Base-by-base conservation (phyloP, 345 rosid genomes). In the Lepidium didymum region DNA sequence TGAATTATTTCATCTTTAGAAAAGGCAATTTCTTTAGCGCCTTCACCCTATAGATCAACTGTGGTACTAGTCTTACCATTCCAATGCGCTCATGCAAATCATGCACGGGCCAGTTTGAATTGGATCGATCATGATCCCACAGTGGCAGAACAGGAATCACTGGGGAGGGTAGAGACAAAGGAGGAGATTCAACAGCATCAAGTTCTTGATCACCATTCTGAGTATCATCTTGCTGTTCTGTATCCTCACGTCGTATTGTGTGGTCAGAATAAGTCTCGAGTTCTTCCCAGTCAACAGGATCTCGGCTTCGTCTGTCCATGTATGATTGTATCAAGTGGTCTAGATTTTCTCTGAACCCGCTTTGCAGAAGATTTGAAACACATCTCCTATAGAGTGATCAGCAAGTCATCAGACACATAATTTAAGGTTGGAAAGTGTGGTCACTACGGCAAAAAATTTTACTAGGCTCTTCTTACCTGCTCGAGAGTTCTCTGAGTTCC, bases 261-360 rank as follows among this genome's bases (percentile, higher is more conserved):
- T 83, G 75, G 53, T 77, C 70, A 43, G 86, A 74, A 62, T 80
- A 82, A 35, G 81, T 77, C 70, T 75, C 98, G 46, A 81, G 69
- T 73, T 84, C 78, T 64, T 88, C 96, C 97, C 89, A 83, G 19
- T 88, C 87, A 38, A 74, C 74, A 34, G 88, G 66, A 52, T 72
- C 80, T 68, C 75, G 86, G 72, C 86, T 85, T 86, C 86, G 91
- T 83, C 99, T 87, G 77, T 90, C 88, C 76, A 85, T 88, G 63
- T 90, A 87, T 44, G 99, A 88, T 64, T 78, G 97, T 59, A 90
- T 67, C 81, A 93, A 77, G 42, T 85, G 97, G 72, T 90, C 87
- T 58, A 93, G 99, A 73, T 85, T 87, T 74, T 87, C 85, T 11
- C 97, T 90, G 75, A 93, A 93, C 73, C 89, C 86, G 80, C 99